Evolutionary conservation across 352 stramenopile species (phyloP).

Genomic region (Phytophthora aleatoria): DNA sequence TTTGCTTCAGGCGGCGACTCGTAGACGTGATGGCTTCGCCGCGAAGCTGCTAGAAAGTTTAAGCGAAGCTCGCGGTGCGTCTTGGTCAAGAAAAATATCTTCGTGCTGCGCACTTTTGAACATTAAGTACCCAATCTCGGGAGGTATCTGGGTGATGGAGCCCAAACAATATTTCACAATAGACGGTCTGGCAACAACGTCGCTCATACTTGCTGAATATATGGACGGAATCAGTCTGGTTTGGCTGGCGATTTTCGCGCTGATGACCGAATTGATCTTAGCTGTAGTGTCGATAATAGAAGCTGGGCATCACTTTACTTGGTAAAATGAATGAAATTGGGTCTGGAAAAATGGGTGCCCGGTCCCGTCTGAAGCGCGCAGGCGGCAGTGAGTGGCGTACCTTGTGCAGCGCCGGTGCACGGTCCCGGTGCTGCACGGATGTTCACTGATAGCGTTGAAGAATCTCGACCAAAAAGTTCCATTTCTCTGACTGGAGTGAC

Average conservation of each 20-base stretch:
- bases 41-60: too few species aligned
- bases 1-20: too few species aligned
- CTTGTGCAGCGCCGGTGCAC: not conserved
- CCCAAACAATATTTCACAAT: not conserved
- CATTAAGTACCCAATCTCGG: too few species aligned
- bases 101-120: not conserved
- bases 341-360: not conserved
- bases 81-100: too few species aligned
- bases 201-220: not conserved
- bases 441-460: conserved; percentile 37
- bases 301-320: not conserved
- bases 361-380: conserved; percentile 22
- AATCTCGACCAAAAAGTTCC: conserved; percentile 15
- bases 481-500: conserved; percentile 10
- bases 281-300: not conserved
- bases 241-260: not conserved
- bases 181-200: not conserved
- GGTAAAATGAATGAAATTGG: conserved; percentile 4
- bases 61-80: too few species aligned
- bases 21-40: not conserved
- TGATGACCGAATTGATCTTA: not conserved
- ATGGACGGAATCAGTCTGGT: conserved; percentile 8
- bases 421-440: not conserved
- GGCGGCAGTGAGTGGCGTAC: conserved; percentile 30
- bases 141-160: too few species aligned